Base-by-base conservation (phyloP, 75 land plant genomes). In the Pseudotsuga menziesii region DNA sequence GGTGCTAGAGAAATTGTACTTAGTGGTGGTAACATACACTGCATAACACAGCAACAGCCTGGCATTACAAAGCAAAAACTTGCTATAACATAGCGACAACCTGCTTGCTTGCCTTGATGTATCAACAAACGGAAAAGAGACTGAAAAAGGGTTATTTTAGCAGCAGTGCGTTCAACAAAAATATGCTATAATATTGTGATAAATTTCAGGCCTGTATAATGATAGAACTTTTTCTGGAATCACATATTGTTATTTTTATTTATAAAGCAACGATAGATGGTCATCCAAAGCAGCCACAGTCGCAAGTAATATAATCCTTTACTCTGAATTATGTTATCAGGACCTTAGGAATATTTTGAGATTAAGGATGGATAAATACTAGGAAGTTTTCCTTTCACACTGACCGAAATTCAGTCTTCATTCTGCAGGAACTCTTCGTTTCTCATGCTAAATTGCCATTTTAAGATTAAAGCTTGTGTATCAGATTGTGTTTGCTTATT, bases 11-110 rank as follows among this genome's bases (percentile, higher is more conserved):
- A 93, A 83, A 87, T 93, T 63, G 86, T 79, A 15, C 73, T 93
- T 52, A 91, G 82, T 20, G 96, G 96, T 60, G 96, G 96, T 70
- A 93, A 93, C 64, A 91, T 93, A 61, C 96, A 93, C 76, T 93
- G 96, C 80, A 93, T 93, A 55, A 93, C 96, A 20, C 96, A 91
- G 73, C 96, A 93, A 75, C 32, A 29, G 32, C 32, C 32, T 29
- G 32, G 32, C 1, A 29, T 29, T 29, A 29, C 32, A 29, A 0
- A 29, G 32, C 32, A 29, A 29, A 29, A 29, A 1, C 32, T 1
- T 29, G 32, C 32, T 29, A 29, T 29, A 29, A 29, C 32, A 29
- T 1, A 91, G 73, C 96, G 91, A 75, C 96, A 93, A 62, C 94
- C 96, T 59, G 84, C 9, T 41, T 35, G 52, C 48, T n/a, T 69